A percentile compares a stretch with the other conserved stretches of the same genome.
Conservation (phyloP, 2,329 filamentous ascomycete species). For the Diaporthe caulivora region DNA sequence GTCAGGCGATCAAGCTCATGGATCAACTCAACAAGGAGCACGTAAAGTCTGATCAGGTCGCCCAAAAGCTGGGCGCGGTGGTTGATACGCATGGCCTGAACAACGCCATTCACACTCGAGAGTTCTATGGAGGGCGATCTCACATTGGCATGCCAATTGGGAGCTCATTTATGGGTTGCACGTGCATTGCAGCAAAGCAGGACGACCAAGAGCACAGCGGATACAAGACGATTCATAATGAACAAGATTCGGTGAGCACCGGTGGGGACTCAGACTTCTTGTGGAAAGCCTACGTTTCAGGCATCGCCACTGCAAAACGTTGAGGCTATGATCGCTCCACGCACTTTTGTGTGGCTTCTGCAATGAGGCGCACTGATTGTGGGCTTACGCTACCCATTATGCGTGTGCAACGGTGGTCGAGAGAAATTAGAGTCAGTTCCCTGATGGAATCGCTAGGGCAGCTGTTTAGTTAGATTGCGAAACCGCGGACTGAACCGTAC, state of each 20-base stretch:
- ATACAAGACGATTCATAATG: not conserved
- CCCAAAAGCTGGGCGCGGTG: not conserved
- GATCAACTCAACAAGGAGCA: not conserved
- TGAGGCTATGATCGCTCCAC: not conserved
- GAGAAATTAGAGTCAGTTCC: too few relatives aligned
- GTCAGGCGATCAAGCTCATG: not conserved
- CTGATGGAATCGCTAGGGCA: not conserved
- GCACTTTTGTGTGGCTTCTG: not conserved
- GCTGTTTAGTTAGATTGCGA: not conserved
- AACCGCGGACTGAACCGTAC: not conserved
- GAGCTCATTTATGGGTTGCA: not conserved
- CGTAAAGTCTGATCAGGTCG: not conserved
- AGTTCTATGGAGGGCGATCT: not conserved
- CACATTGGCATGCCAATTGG: not conserved
- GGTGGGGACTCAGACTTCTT: not conserved
- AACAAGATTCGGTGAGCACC: not conserved
- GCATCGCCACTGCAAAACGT: not conserved
- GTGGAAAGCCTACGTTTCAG: slow-evolving; percentile 1
- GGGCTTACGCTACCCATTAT: not conserved
- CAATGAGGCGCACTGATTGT: not conserved
- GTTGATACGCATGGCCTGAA: not conserved
- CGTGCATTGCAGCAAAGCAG: not conserved
- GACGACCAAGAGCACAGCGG: not conserved
- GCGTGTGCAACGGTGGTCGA: not conserved
- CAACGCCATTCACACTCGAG: not conserved